Evolutionary conservation across 1,139 yeast genomes (phyloP).

Genomic region (Taphrina wiesneri): DNA sequence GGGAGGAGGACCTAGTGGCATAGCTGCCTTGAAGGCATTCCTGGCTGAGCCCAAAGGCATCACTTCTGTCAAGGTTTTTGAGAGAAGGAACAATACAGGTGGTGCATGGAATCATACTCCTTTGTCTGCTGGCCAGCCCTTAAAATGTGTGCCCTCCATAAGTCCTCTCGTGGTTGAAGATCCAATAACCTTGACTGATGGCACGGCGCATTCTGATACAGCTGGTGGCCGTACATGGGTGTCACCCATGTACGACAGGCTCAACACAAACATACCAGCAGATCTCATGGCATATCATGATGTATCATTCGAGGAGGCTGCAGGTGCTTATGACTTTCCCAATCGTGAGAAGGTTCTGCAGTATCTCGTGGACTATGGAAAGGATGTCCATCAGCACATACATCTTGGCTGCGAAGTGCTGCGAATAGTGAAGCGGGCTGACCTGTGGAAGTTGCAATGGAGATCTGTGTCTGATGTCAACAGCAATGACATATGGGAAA

Average conservation of each 20-base stretch:
- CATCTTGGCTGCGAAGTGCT: slow-evolving; percentile 1
- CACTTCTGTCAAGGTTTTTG: slow-evolving; percentile 51
- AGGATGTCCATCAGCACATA: not conserved
- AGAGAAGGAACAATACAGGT: slow-evolving; percentile 54
- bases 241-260: slow-evolving; percentile 38
- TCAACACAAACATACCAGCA: slow-evolving; percentile 33
- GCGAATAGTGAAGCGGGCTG: not conserved
- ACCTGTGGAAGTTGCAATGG: slow-evolving; percentile 13
- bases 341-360: slow-evolving; percentile 17
- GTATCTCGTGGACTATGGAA: slow-evolving; percentile 24
- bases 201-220: not conserved
- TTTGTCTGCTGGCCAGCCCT: not conserved
- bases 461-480: not conserved
- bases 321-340: slow-evolving; percentile 16
- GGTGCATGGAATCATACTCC: slow-evolving; percentile 55
- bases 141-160: slow-evolving; percentile 26
- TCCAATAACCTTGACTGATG: not conserved
- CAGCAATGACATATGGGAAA: not conserved
- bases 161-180: slow-evolving; percentile 29
- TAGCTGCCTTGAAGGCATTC: slow-evolving; percentile 59
- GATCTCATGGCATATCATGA: slow-evolving; percentile 32
- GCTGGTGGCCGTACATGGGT: slow-evolving; percentile 33
- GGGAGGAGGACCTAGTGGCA: slow-evolving; percentile 69
- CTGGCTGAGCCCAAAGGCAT: slow-evolving; percentile 46
- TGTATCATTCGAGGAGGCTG: not conserved